These are phyloP conservation scores for Pichia cactophila DNA, from an alignment of 1,139 yeast genomes.

Conservation along the genomic window DNA sequence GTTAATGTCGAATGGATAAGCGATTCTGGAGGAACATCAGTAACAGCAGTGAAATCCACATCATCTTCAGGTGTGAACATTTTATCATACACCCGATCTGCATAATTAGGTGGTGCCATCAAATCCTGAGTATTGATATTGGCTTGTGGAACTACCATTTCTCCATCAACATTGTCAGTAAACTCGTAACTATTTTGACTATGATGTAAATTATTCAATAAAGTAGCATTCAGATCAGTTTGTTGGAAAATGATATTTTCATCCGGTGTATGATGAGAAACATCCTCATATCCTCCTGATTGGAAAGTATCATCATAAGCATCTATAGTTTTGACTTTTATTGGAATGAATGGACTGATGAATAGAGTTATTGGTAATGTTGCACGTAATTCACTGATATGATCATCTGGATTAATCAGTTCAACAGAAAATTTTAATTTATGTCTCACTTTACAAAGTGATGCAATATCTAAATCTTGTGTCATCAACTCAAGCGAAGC, in stretches of 20 bases:
- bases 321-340: slow-evolving; percentile 41
- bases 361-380: slow-evolving; percentile 57
- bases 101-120: slow-evolving; percentile 87
- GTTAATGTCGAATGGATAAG: neutral
- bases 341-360: slow-evolving; percentile 76
- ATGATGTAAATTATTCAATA: slow-evolving; percentile 2
- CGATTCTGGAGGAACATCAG: neutral
- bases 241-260: slow-evolving; percentile 22
- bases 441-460: slow-evolving; percentile 57
- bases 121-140: slow-evolving; percentile 29
- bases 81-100: slow-evolving; percentile 76
- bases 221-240: slow-evolving; percentile 12
- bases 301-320: slow-evolving; percentile 23
- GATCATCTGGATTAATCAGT: slow-evolving; percentile 27
- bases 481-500: slow-evolving; percentile 66
- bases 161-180: slow-evolving; percentile 2
- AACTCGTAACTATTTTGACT: slow-evolving; percentile 5
- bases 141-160: slow-evolving; percentile 8
- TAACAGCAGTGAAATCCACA: slow-evolving; percentile 1
- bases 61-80: slow-evolving; percentile 46
- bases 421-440: slow-evolving; percentile 39
- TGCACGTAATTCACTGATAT: slow-evolving; percentile 60
- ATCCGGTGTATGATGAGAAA: slow-evolving; percentile 21
- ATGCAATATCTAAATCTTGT: slow-evolving; percentile 71
- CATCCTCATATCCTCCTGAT: slow-evolving; percentile 22